These are phyloP conservation scores for Elsinoe australis DNA, from an alignment of 2,329 filamentous ascomycete genomes.

Conservation along the genomic window DNA sequence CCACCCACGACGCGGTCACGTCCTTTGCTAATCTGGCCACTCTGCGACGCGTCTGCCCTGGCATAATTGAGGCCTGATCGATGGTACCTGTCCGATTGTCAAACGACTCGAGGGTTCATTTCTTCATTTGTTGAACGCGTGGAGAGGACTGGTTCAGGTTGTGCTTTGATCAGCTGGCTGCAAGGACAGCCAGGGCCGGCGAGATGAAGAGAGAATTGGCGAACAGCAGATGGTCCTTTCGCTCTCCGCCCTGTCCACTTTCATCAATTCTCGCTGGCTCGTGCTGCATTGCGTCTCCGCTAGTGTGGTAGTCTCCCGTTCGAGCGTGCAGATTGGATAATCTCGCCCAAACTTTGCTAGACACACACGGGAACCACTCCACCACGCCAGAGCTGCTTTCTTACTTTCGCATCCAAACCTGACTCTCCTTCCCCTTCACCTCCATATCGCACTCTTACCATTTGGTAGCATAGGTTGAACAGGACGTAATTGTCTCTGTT, in stretches of 20 bases:
- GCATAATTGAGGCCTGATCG: no score
- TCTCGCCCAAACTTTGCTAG: slow-evolving; percentile 6
- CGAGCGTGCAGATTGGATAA: slow-evolving; percentile 10
- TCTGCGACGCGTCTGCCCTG: no score
- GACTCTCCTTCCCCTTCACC: not conserved
- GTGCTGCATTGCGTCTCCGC: slow-evolving; percentile 13
- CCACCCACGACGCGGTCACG: not conserved
- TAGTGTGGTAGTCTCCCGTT: slow-evolving; percentile 1
- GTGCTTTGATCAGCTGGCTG: slow-evolving; percentile 4
- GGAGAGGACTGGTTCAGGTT: slow-evolving; percentile 9
- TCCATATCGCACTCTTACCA: not conserved
- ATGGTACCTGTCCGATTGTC: no score
- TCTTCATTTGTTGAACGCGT: slow-evolving; percentile 6
- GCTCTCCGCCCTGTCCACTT: not conserved
- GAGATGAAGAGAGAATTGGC: not conserved
- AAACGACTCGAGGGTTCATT: slow-evolving; percentile 12
- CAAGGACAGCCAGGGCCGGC: not conserved
- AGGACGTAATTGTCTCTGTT: slow-evolving; percentile 10
- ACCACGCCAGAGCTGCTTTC: no score
- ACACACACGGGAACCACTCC: no score
- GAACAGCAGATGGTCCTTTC: not conserved
- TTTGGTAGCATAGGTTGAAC: slow-evolving; percentile 16
- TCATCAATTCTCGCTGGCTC: not conserved
- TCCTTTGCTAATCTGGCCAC: not conserved
- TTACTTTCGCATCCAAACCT: not conserved